A percentile compares a stretch with the other conserved stretches of the same genome.
phyloP scores from a whole-genome alignment of 2,329 filamentous ascomycete genomes.

The Domatiomyces catenatus region DNA sequence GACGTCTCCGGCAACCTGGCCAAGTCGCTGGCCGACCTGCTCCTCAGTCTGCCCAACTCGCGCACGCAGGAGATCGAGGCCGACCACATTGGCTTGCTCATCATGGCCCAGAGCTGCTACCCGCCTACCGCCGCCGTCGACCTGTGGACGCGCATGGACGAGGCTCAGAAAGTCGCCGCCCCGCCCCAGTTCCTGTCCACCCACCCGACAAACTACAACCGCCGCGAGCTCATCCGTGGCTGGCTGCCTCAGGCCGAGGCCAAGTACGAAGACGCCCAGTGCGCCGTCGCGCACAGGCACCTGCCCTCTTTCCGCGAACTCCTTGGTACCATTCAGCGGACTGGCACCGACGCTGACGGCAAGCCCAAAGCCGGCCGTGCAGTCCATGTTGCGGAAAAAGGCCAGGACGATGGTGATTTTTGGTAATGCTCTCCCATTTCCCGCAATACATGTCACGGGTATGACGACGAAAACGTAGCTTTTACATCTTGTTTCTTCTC shows the following conservation, averaged over 20 bases:
- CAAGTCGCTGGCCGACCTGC: slow-evolving; percentile 32
- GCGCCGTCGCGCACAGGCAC: slow-evolving; percentile 8
- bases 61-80: slow-evolving; percentile 46
- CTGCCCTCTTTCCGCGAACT: background rate
- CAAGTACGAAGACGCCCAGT: slow-evolving; percentile 27
- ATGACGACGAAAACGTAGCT: too few relatives aligned
- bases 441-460: too few relatives aligned
- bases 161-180: slow-evolving; percentile 22
- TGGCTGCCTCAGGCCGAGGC: slow-evolving; percentile 31
- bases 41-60: slow-evolving; percentile 39
- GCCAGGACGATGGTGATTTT: background rate
- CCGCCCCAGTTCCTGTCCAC: slow-evolving; percentile 45
- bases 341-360: background rate
- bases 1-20: slow-evolving; percentile 26
- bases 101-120: slow-evolving; percentile 49
- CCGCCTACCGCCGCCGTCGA: slow-evolving; percentile 40
- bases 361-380: background rate
- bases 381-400: background rate
- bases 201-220: slow-evolving; percentile 42
- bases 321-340: background rate
- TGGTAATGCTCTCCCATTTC: background rate
- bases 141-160: slow-evolving; percentile 40
- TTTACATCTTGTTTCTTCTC: too few relatives aligned
- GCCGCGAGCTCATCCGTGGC: slow-evolving; percentile 38
- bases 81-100: slow-evolving; percentile 45